Conservation (phyloP, 2,329 filamentous ascomycete species). For the Pseudonectria foliicola region DNA sequence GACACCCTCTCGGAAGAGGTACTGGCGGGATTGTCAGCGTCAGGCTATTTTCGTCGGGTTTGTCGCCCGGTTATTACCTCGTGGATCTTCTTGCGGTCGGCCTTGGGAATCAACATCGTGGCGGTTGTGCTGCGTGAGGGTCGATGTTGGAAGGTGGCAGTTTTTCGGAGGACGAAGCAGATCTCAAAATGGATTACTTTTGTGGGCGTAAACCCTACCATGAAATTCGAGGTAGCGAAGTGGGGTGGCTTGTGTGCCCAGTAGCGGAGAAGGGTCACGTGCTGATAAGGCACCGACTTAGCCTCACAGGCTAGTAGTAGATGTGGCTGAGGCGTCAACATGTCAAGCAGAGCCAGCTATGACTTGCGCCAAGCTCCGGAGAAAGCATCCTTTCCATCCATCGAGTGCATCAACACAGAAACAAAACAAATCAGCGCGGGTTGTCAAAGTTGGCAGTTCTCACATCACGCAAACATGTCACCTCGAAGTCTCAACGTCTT, state of each 20-base stretch:
- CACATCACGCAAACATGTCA: conserved; percentile 39
- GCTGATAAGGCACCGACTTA: conserved; percentile 19
- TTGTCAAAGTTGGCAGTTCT: too few relatives aligned
- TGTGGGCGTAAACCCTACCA: conserved; percentile 38
- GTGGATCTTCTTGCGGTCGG: conserved; percentile 99
- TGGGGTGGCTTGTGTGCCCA: conserved; percentile 24
- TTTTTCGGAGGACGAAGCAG: conserved; percentile 29
- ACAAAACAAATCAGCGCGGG: too few relatives aligned
- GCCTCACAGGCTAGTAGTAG: conserved; percentile 7
- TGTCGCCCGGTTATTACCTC: conserved; percentile 41
- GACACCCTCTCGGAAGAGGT: conserved; percentile 90
- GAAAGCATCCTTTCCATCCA: neutral
- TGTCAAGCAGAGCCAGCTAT: neutral
- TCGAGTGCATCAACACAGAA: too few relatives aligned
- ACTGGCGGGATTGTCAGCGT: conserved; percentile 43
- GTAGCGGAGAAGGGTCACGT: conserved; percentile 27
- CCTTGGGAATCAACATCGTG: conserved; percentile 98
- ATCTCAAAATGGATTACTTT: conserved; percentile 39
- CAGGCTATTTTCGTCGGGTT: conserved; percentile 15
- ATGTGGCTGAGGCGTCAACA: neutral
- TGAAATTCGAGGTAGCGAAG: conserved; percentile 29
- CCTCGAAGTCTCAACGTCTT: conserved; percentile 66
- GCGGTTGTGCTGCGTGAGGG: conserved; percentile 39
- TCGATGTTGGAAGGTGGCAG: conserved; percentile 45
- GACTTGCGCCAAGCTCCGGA: too few relatives aligned